Evolutionary conservation across 2,329 filamentous ascomycete species (phyloP).

Genomic region (Pseudocercospora macadamiae): DNA sequence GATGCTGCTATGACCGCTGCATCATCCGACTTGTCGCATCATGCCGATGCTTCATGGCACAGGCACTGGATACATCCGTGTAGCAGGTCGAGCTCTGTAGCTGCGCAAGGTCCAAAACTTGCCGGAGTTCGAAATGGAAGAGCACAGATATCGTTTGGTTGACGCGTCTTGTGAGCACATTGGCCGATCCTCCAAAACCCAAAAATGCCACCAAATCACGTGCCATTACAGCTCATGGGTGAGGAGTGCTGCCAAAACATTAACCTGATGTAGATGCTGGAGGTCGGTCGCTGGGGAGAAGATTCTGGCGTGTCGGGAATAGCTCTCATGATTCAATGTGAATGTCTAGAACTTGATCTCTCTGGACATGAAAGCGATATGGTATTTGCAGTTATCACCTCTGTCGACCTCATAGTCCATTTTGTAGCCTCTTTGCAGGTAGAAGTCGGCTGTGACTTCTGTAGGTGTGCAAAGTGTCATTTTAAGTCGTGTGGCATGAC

Average conservation of each 20-base stretch:
- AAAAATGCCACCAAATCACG: neutral
- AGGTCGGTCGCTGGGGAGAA: neutral
- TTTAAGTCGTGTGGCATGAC: slow-evolving; percentile 8
- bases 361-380: slow-evolving; percentile 22
- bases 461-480: slow-evolving; percentile 19
- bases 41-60: neutral
- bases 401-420: slow-evolving; percentile 20
- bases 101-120: too few species aligned
- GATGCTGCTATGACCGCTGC: slow-evolving; percentile 11
- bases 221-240: too few species aligned
- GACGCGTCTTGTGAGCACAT: too few species aligned
- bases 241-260: too few species aligned
- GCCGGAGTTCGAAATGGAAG: too few species aligned
- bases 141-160: too few species aligned
- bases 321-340: too few species aligned
- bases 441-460: slow-evolving; percentile 21
- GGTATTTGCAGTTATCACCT: slow-evolving; percentile 22
- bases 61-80: too few species aligned
- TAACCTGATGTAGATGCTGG: neutral
- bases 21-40: neutral
- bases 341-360: neutral
- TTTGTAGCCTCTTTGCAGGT: slow-evolving; percentile 19
- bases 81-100: too few species aligned
- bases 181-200: neutral
- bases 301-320: too few species aligned